Evolutionary conservation across 1,284 basidiomycete species (phyloP).

Genomic region (Phellopilus nigrolimitatus): DNA sequence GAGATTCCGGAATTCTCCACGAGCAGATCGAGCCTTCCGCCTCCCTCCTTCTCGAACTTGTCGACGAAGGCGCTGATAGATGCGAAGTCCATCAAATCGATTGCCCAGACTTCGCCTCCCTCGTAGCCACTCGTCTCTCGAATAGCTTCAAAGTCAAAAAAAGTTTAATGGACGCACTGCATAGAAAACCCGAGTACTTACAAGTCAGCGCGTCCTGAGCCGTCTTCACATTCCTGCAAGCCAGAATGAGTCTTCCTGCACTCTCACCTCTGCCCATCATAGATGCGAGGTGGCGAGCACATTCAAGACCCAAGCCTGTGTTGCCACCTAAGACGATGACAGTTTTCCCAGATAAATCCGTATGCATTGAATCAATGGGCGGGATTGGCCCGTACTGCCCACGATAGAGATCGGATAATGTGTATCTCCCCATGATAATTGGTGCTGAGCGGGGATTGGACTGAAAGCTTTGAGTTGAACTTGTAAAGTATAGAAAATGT

Average conservation of each 20-base stretch:
- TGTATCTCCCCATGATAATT: no score
- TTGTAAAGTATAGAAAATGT: no score
- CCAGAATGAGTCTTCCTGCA: no score
- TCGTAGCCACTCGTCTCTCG: background rate
- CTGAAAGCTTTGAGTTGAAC: no score
- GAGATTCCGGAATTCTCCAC: slow-evolving; percentile 36
- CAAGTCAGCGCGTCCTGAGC: background rate
- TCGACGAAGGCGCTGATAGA: slow-evolving; percentile 36
- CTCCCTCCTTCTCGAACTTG: slow-evolving; percentile 33
- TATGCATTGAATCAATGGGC: no score
- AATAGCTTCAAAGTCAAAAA: background rate
- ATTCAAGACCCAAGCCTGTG: no score
- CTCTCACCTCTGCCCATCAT: slow-evolving; percentile 4
- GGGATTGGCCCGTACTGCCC: no score
- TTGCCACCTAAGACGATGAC: no score
- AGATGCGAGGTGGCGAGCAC: no score
- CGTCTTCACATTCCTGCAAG: slow-evolving; percentile 1
- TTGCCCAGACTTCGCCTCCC: slow-evolving; percentile 30
- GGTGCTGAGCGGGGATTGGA: no score
- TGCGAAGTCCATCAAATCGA: slow-evolving; percentile 36
- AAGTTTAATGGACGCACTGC: background rate
- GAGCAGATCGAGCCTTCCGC: slow-evolving; percentile 37
- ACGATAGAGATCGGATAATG: no score
- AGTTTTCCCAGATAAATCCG: no score
- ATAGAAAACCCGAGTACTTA: background rate